Evolutionary conservation across 306 rosid species (phyloP), one percentile per base, ranked within the genome.

Genomic region (Pterocarpus macrocarpus): DNA sequence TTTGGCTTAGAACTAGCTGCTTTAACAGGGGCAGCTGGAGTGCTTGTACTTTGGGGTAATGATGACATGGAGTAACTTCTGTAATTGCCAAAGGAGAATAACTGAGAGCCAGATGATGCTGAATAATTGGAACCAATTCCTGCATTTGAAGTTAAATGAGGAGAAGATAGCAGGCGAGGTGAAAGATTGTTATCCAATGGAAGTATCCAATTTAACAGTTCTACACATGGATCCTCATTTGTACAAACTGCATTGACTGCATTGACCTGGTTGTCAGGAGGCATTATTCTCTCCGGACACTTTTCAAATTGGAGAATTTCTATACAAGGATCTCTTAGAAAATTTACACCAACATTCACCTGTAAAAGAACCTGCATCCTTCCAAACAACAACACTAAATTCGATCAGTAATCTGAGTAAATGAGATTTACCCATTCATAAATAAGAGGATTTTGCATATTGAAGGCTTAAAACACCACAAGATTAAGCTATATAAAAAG

Each of bases 21-120:
- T 87, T 93, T 95, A 44, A 84, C 67, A 56, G 96, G 85, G 87
- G 81, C 87, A 74, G 82, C 8, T 8, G 94, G 90, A 77, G 88
- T 75, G 30, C 41, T 67, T 13, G 85, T 83, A 81, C 71, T 83
- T 88, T 91, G 98, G 52, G 98, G 98, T 57, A 95, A 47, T 9
- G 99, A 77, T 76, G 99, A 95, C 99, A 95, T 95, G 86, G 99
- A 95, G 85, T 95, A 91, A 86, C 99, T 91, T 89, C 99, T 91
- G 76, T 89, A 89, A 89, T 92, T 84, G 64, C 90, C 85, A 72
- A 92, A 82, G 50, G 93, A 86, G 74, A 90, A 85, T 50, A 94
- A 83, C 70, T 86, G 97, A 81, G 97, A 90, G 71, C 97, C 79
- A 61, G 95, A 81, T 77, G 95, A 65, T 67, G 91, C 44, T 67